phyloP scores from a whole-genome alignment of 148 eudicot species.

The Polygonum maritimum region DNA sequence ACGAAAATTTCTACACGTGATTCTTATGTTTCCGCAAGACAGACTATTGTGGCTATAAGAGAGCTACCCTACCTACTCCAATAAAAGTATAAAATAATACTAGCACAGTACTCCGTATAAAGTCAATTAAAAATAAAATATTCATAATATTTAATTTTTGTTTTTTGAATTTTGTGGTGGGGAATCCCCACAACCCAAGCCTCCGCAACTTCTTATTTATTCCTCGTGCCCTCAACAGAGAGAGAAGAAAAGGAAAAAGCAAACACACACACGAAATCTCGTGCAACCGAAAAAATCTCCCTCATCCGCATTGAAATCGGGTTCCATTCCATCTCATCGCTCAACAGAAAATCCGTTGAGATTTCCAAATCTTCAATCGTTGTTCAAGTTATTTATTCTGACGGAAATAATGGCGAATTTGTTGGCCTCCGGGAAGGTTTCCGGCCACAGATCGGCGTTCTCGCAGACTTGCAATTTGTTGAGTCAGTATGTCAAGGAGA shows the following conservation, averaged over 20 bases:
- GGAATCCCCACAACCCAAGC: neutral
- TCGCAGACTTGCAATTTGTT: slow-evolving; percentile 59
- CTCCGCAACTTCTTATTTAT: slow-evolving; percentile 22
- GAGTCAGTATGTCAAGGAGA: slow-evolving; percentile 85
- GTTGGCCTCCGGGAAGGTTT: slow-evolving; percentile 20
- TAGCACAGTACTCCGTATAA: too few relatives aligned
- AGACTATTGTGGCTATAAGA: slow-evolving; percentile 2
- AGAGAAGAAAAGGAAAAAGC: neutral
- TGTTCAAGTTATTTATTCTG: neutral
- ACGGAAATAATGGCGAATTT: slow-evolving; percentile 28
- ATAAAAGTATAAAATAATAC: neutral
- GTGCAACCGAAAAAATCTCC: neutral
- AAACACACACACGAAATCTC: neutral
- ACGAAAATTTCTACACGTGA: slow-evolving; percentile 2
- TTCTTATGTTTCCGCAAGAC: slow-evolving; percentile 6
- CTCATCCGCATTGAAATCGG: too few relatives aligned
- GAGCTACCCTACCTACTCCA: slow-evolving; percentile 5
- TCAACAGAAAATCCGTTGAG: neutral
- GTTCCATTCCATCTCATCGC: neutral
- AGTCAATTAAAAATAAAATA: neutral
- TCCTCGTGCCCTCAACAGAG: slow-evolving; percentile 44
- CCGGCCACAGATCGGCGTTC: slow-evolving; percentile 40
- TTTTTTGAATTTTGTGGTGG: neutral
- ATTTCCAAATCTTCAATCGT: neutral
- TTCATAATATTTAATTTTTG: neutral